phyloP scores from a whole-genome alignment of 192 early-diverging fungal species.

The Mortierella alpina region DNA sequence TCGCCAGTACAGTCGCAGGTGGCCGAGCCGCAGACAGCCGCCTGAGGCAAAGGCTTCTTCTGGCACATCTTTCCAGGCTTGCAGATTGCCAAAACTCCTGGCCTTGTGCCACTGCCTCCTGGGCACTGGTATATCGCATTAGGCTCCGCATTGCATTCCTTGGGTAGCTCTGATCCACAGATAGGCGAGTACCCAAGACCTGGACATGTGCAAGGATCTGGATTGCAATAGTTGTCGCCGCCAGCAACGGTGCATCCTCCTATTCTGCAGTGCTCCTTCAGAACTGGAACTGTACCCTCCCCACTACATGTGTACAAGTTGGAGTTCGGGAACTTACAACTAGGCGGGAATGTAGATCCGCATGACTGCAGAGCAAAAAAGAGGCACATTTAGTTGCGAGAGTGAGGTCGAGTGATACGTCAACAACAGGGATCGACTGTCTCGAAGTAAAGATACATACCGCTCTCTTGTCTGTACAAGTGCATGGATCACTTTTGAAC shows the following conservation, averaged over 20 bases:
- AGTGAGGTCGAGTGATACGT: too few species aligned
- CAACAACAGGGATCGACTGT: too few species aligned
- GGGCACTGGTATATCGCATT: conserved; percentile 8
- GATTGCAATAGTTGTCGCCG: conserved; percentile 6
- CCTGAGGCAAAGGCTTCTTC: not conserved
- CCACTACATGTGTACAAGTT: not conserved
- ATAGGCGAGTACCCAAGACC: not conserved
- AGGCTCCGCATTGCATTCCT: not conserved
- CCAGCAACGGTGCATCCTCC: conserved; percentile 2
- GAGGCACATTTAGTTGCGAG: too few species aligned
- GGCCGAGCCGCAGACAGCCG: not conserved
- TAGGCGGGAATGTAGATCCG: conserved; percentile 10
- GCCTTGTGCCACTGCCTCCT: not conserved
- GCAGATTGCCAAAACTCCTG: not conserved
- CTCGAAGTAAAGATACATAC: not conserved
- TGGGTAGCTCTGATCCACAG: not conserved
- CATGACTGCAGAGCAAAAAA: not conserved
- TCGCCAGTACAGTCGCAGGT: conserved; percentile 6
- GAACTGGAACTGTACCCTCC: not conserved
- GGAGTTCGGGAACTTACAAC: not conserved
- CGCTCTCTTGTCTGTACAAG: not conserved
- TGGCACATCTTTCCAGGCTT: not conserved
- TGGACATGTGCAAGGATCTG: conserved; percentile 2
- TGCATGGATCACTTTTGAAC: not conserved
- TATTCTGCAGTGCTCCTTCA: not conserved